These are phyloP conservation scores for Fonsecaea monophora DNA, from an alignment of 2,329 filamentous ascomycete species.

Conservation along the genomic window DNA sequence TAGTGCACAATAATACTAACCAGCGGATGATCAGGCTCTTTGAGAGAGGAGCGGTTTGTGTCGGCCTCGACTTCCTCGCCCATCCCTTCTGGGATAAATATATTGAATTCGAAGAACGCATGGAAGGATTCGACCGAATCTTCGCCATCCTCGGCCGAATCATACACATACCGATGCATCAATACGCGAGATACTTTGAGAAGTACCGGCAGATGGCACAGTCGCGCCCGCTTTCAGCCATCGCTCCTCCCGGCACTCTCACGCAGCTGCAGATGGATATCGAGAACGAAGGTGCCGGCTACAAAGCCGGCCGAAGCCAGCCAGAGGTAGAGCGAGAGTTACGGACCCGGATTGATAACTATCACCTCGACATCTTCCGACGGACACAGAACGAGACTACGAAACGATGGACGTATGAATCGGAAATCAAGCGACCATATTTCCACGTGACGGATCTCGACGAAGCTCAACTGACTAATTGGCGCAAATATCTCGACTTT, in stretches of 20 bases:
- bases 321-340: constrained; percentile 84
- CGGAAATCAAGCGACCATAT: constrained; percentile 92
- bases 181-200: constrained; percentile 94
- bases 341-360: constrained; percentile 76
- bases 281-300: constrained; percentile 65
- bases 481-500: constrained; percentile 96
- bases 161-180: constrained; percentile 90
- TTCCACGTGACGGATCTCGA: constrained; percentile 96
- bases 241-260: constrained; percentile 73
- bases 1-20: constrained; percentile 49
- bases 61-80: constrained; percentile 90
- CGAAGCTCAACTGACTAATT: constrained; percentile 81
- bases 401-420: constrained; percentile 93
- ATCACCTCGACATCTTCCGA: constrained; percentile 81
- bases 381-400: constrained; percentile 85
- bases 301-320: constrained; percentile 65
- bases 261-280: constrained; percentile 74
- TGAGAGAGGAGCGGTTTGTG: constrained; percentile 81
- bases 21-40: constrained; percentile 71
- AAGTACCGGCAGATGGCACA: constrained; percentile 81
- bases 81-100: constrained; percentile 99
- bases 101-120: constrained; percentile 91
- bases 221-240: constrained; percentile 72
- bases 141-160: constrained; percentile 83
- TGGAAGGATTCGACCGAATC: constrained; percentile 82